Base-by-base conservation (phyloP, 2,329 filamentous ascomycete species). In the Clonostachys byssicola region DNA sequence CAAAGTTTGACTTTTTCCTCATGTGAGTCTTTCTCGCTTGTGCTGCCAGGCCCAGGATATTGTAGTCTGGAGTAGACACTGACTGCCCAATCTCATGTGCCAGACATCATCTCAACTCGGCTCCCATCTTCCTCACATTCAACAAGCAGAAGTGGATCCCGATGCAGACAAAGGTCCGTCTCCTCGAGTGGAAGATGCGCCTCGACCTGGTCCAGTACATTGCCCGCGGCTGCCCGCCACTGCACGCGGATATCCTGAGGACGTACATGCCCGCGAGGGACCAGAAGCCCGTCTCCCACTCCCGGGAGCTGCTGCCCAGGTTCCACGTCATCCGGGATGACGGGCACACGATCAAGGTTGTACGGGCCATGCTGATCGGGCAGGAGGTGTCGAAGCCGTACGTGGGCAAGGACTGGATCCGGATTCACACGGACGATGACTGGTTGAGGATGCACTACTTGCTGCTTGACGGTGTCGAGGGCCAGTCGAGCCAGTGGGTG, bases 131-230 rank as follows among this genome's bases (percentile, higher is more conserved):
- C 70, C 75, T 89, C 53, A 72, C 74, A 8, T 75, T 96, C 60
- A 77, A 84, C 58, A 67, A 68, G 12, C 75, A 75, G 53, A 53
- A 72, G 36, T 94, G 80, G 78, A 72, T 91, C 40, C 72, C 81
- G 0, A 59, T 67, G 1, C 70, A 73, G 8, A 71, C 72, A 43
- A 92, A 92, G 60, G 71, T 75, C 12, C 81, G 88, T 6, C 68
- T 96, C 0, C 72, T 96, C 8, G 87, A 94, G 64, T 92, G 84
- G 80, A 95, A 95, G 65, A 87, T 85, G 44, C 81, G 90, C 40
- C 67, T 84, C 54, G 88, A 94, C 60, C 69, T 95, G 6, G 59
- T 84, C 6, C 74, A 90, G 66, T 96, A 95, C 61, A 79, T 85
- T 1, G 87, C 85, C 2, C 76, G 86, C 10, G 78, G 77, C 5